Evolutionary conservation across 2,329 filamentous ascomycete species (phyloP), one percentile per base, ranked within the genome.

Genomic region (Fusarium metavorans): DNA sequence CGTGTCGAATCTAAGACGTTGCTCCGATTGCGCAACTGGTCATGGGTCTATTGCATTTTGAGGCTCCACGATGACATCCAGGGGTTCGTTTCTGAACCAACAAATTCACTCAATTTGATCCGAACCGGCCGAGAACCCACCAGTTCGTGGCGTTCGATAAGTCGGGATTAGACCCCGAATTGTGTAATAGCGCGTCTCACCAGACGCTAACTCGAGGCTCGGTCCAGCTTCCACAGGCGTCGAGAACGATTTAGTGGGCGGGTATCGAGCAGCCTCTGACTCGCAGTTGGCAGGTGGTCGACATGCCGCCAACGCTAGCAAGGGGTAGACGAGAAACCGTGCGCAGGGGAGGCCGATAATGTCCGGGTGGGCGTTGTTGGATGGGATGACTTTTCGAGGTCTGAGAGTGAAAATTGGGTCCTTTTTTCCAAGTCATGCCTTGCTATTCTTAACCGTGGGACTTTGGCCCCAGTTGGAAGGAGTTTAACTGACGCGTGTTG

Each of bases 171-270:
- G 56, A 37, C 4, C 30, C 13, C 8, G 6, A 61, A 45, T 18
- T 37, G 58, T 45, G 58, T 45, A 45, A 61, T 45, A 35, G 34
- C 39, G 27, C 41, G 27, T 25, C 23, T 48, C 18, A n/a, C 5
- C 2, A 20, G 16, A 16, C 27, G 43, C 60, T 27, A 52, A 23
- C 11, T 37, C 37, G 37, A 18, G 18, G 37, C 37, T 41, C 18
- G 23, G 27, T 18, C n/a, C 27, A 14, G 11, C 35, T 43, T 45
- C 23, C 25, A n/a, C n/a, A 34, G 27, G 32, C 59, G 10, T 50
- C 41, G 43, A 62, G 56, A 54, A 64, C 45, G 60, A 64, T 64
- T 30, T 34, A 27, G 48, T 25, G 39, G 23, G 61, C 48, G 61
- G 61, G 45, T 52, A 52, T 52, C 27, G 16, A 13, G 23, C 16